These are phyloP conservation scores for Eutrema yunnanense DNA, from an alignment of 345 rosid species.

Conservation along the genomic window DNA sequence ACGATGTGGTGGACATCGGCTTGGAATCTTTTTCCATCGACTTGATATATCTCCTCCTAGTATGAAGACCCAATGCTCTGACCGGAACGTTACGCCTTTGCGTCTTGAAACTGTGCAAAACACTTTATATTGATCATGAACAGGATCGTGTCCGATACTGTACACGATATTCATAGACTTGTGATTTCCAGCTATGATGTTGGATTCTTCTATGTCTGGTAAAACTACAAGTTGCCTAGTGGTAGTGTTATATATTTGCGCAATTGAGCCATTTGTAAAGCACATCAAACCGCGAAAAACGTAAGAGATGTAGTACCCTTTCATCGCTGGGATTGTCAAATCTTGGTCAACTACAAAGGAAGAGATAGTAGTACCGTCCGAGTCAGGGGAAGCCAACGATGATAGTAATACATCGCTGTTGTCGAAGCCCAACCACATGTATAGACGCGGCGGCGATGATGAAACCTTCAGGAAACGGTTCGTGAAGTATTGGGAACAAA, in stretches of 20 bases:
- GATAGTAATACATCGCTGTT: background rate
- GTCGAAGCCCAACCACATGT: background rate
- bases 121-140: conserved; percentile 6
- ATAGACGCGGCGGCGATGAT: background rate
- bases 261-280: background rate
- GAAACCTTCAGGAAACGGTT: background rate
- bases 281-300: conserved; percentile 3
- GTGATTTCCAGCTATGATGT: background rate
- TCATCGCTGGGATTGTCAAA: background rate
- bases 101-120: background rate
- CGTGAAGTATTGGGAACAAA: background rate
- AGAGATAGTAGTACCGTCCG: background rate
- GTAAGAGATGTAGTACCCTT: background rate
- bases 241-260: background rate
- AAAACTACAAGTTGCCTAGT: conserved; percentile 4
- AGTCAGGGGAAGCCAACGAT: background rate
- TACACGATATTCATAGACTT: background rate
- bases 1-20: background rate
- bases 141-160: background rate
- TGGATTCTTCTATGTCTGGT: background rate
- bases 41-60: background rate
- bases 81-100: background rate
- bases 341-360: background rate
- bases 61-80: conserved; percentile 8
- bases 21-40: background rate